Evolutionary conservation across 495 filamentous ascomycete genomes (phyloP).

Genomic region (Penicillium antarcticum): DNA sequence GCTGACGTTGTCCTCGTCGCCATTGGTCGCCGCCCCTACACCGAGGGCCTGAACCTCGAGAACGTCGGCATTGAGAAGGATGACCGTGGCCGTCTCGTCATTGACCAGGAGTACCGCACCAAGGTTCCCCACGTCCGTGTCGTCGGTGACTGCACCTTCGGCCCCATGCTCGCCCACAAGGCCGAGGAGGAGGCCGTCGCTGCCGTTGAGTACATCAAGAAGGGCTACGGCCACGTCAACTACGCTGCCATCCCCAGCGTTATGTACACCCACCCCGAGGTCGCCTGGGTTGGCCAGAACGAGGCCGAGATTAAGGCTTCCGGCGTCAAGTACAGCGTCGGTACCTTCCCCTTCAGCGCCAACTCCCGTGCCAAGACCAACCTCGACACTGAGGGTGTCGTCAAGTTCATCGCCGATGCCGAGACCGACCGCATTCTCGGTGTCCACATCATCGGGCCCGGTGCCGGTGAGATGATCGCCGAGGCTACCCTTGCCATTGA

Average conservation of each 20-base stretch:
- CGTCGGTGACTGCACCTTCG: constrained; percentile 95
- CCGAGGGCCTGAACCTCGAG: constrained; percentile 83
- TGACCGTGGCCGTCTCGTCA: constrained; percentile 88
- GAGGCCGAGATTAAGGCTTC: constrained; percentile 92
- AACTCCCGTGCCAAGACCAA: constrained; percentile 99
- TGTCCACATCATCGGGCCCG: constrained; percentile 93
- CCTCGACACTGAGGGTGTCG: constrained; percentile 90
- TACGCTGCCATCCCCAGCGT: constrained; percentile 96
- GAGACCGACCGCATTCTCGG: constrained; percentile 95
- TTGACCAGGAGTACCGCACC: constrained; percentile 98
- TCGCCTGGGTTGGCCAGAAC: constrained; percentile 97
- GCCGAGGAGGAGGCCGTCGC: constrained; percentile 97
- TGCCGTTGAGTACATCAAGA: constrained; percentile 92
- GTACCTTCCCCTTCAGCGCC: constrained; percentile 93
- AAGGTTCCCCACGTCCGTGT: constrained; percentile 95
- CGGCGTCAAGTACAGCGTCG: constrained; percentile 84
- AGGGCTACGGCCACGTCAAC: constrained; percentile 97
- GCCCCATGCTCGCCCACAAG: constrained; percentile 99
- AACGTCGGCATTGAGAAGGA: constrained; percentile 93
- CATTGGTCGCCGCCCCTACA: constrained; percentile 95
- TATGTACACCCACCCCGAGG: constrained; percentile 99
- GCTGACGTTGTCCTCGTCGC: constrained; percentile 96
- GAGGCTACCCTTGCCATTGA: constrained; percentile 94
- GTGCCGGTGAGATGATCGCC: constrained; percentile 98
- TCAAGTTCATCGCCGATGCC: constrained; percentile 95